These are phyloP conservation scores for Candida smagusa DNA, from an alignment of 1,139 yeast species.

Conservation along the genomic window DNA sequence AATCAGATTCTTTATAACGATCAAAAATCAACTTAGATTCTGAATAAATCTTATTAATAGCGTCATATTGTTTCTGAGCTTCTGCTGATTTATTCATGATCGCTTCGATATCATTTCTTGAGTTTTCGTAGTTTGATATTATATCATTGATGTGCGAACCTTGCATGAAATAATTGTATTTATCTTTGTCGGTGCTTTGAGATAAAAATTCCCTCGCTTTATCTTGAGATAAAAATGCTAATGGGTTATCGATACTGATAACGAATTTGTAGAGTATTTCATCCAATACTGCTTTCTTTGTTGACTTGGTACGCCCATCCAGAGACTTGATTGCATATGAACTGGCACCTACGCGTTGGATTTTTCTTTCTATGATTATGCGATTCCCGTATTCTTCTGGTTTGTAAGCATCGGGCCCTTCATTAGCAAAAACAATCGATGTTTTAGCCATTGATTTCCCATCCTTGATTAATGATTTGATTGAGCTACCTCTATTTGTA, in stretches of 20 bases:
- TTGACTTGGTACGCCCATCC: conserved; percentile 51
- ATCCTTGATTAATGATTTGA: conserved; percentile 71
- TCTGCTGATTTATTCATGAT: conserved; percentile 38
- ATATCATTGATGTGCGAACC: conserved; percentile 73
- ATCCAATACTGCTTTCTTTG: conserved; percentile 63
- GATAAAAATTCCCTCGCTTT: conserved; percentile 89
- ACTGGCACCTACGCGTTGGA: conserved; percentile 50
- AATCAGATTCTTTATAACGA: conserved; percentile 40
- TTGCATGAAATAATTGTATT: conserved; percentile 73
- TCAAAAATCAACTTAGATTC: conserved; percentile 33
- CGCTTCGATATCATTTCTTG: conserved; percentile 36
- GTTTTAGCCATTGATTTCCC: conserved; percentile 69
- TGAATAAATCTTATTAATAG: conserved; percentile 29
- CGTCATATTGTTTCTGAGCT: conserved; percentile 24
- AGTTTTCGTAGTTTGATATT: conserved; percentile 44
- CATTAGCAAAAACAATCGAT: conserved; percentile 56
- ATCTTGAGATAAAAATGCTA: conserved; percentile 91
- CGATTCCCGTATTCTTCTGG: conserved; percentile 63
- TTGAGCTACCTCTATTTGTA: conserved; percentile 77
- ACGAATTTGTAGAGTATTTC: conserved; percentile 67
- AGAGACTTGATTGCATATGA: conserved; percentile 54
- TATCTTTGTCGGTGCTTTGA: conserved; percentile 64
- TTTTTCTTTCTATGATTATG: conserved; percentile 69
- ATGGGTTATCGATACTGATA: conserved; percentile 84
- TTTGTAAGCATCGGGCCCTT: conserved; percentile 61